Conservation (phyloP, 495 filamentous ascomycete species). For the Penicillium antarcticum region DNA sequence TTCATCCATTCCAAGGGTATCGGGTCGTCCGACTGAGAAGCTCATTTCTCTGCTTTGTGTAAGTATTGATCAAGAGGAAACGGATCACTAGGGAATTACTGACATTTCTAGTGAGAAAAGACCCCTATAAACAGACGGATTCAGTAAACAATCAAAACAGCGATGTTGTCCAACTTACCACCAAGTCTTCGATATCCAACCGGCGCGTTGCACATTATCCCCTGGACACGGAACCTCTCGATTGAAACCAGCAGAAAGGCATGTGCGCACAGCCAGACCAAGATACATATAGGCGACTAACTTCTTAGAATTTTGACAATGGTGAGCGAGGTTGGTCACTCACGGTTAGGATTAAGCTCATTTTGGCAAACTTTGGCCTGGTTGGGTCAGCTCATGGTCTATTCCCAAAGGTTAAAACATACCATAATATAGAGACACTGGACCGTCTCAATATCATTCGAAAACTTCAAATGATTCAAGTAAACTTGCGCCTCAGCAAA, state of each 20-base stretch:
- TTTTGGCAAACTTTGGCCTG: slow-evolving; percentile 45
- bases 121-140: slow-evolving; percentile 21
- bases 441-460: slow-evolving; percentile 40
- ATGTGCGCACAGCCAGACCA: slow-evolving; percentile 38
- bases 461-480: slow-evolving; percentile 34
- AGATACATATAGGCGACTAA: slow-evolving; percentile 47
- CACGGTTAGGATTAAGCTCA: slow-evolving; percentile 40
- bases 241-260: slow-evolving; percentile 41
- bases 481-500: slow-evolving; percentile 39
- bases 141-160: not conserved
- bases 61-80: not conserved
- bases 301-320: not conserved
- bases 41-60: slow-evolving; percentile 33
- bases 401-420: not conserved
- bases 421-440: slow-evolving; percentile 44
- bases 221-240: slow-evolving; percentile 30
- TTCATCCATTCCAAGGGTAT: slow-evolving; percentile 43
- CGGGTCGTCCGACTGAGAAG: slow-evolving; percentile 39
- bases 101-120: slow-evolving; percentile 43
- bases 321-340: not conserved
- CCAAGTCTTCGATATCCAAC: slow-evolving; percentile 43
- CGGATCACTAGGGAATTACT: not conserved
- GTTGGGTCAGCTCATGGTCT: not conserved
- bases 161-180: slow-evolving; percentile 24
- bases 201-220: slow-evolving; percentile 26